These are phyloP conservation scores for Aspergillus panamensis DNA, from an alignment of 495 filamentous ascomycete genomes.

Conservation along the genomic window DNA sequence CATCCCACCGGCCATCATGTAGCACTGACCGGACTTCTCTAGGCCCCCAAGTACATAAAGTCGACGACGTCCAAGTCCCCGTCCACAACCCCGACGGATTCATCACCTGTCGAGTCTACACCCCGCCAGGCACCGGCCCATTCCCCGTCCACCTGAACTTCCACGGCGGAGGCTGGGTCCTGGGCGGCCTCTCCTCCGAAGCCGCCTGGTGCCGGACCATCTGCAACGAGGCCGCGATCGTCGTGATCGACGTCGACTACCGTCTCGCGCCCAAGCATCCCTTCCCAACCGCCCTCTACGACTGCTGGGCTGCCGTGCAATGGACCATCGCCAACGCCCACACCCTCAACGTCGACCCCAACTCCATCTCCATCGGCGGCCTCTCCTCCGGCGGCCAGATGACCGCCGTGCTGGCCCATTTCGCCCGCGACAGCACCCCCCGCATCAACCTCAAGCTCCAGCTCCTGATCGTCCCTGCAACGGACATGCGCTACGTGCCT, in stretches of 20 bases:
- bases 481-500: constrained; percentile 26
- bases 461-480: constrained; percentile 25
- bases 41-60: constrained; percentile 32
- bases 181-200: constrained; percentile 41
- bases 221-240: constrained; percentile 38
- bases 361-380: constrained; percentile 45
- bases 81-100: constrained; percentile 31
- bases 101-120: constrained; percentile 39
- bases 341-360: constrained; percentile 46
- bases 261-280: constrained; percentile 32
- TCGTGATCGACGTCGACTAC: constrained; percentile 42
- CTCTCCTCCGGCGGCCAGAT: constrained; percentile 46
- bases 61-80: constrained; percentile 30
- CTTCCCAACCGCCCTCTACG: constrained; percentile 30
- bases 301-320: constrained; percentile 39
- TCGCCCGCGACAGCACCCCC: constrained; percentile 40
- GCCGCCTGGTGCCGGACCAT: constrained; percentile 39
- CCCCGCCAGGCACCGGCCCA: constrained; percentile 32
- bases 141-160: constrained; percentile 45
- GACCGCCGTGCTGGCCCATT: constrained; percentile 40
- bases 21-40: background rate
- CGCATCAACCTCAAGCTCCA: constrained; percentile 29
- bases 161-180: constrained; percentile 46
- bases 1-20: background rate
- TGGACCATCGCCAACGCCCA: constrained; percentile 34